Evolutionary conservation across 441 rosid genomes (phyloP), one percentile per base, ranked within the genome.

Genomic region (Euphorbia corollata): DNA sequence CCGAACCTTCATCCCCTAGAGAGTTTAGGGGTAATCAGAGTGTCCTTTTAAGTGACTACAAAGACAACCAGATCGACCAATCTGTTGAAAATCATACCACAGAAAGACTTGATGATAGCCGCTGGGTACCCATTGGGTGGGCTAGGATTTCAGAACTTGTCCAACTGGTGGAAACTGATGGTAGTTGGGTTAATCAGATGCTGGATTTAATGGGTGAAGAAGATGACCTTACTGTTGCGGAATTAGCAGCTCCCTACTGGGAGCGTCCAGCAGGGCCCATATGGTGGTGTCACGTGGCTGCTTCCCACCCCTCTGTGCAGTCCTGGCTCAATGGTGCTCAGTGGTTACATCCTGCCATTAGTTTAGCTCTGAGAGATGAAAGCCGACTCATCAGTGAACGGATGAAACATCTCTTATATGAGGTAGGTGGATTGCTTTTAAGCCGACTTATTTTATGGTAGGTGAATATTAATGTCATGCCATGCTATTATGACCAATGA

Each of bases 291-390:
- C 97, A 94, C 76, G 68, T 91, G 70, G 68, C 76, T 62, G 93
- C 97, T 56, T 81, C 79, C 68, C 81, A 89, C 74, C 80, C 87
- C 12, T 69, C 71, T 48, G 86, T 88, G 22, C 83, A 82, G 69
- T 60, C 82, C 50, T 89, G 96, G 96, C 92, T 91, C 50, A 82
- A 23, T 32, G 77, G 59, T 73, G 94, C 96, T 76, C 87, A 84
- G 15, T 94, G 97, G 99, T 75, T 94, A 73, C 99, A 94, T 86
- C 97, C 97, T 72, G 99, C 99, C 1, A 83, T 91, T 69, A 85
- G 96, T 76, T 74, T 93, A 65, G 96, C 99, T 22, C 75, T 91
- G 87, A 84, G 97, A 74, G 85, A 91, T 64, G 99, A 91, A 79
- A 81, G 89, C 70, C 83, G 80, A 58, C 86, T 93, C 56, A 93